These are phyloP conservation scores for Phaeolepiota aurea DNA, from an alignment of 768 basidiomycete genomes.

Conservation along the genomic window DNA sequence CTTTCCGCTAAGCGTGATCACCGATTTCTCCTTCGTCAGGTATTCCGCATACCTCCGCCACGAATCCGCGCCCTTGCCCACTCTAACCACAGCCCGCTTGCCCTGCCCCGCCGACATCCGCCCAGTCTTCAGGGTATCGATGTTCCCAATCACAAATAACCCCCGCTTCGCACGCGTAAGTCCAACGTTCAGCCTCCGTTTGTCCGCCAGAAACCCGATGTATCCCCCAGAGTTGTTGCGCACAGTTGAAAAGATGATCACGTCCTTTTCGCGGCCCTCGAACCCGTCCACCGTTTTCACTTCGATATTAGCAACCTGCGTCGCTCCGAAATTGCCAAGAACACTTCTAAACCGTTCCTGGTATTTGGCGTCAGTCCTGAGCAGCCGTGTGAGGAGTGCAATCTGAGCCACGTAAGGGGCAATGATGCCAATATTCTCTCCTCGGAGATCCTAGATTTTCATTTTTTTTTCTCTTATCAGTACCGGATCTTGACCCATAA, in stretches of 20 bases:
- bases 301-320: slow-evolving; percentile 64
- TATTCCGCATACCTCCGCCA: slow-evolving; percentile 60
- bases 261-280: slow-evolving; percentile 88
- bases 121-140: slow-evolving; percentile 52
- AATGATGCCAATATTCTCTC: slow-evolving; percentile 83
- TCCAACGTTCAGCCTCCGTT: slow-evolving; percentile 82
- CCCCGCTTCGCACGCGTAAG: slow-evolving; percentile 83
- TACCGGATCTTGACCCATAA: no score
- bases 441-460: slow-evolving; percentile 45
- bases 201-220: slow-evolving; percentile 87
- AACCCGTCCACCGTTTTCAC: slow-evolving; percentile 94
- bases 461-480: no score
- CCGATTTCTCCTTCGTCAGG: slow-evolving; percentile 41
- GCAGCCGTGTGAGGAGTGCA: slow-evolving; percentile 56
- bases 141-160: slow-evolving; percentile 73
- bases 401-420: slow-evolving; percentile 90
- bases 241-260: slow-evolving; percentile 89
- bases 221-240: slow-evolving; percentile 69
- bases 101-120: slow-evolving; percentile 17
- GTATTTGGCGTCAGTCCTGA: slow-evolving; percentile 48
- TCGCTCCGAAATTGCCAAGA: slow-evolving; percentile 58
- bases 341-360: slow-evolving; percentile 44
- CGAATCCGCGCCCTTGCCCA: slow-evolving; percentile 37
- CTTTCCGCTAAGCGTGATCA: slow-evolving; percentile 37
- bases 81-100: slow-evolving; percentile 11